Evolutionary conservation across 2,329 filamentous ascomycete species (phyloP).

Genomic region (Penicillium frequentans): DNA sequence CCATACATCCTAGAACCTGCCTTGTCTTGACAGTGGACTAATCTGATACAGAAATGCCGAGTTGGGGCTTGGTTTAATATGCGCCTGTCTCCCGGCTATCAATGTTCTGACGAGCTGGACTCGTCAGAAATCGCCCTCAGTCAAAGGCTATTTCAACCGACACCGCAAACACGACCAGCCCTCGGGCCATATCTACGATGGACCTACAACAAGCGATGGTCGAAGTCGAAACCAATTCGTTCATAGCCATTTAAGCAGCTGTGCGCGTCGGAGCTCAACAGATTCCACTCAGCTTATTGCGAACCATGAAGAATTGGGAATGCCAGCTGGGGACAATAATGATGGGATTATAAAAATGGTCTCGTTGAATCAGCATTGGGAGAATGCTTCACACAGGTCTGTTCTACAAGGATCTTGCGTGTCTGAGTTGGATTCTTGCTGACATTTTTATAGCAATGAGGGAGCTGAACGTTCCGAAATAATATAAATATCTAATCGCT

Average conservation of each 20-base stretch:
- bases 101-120: slow-evolving; percentile 4
- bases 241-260: slow-evolving; percentile 9
- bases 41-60: slow-evolving; percentile 8
- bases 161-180: neutral
- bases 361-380: slow-evolving; percentile 13
- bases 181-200: slow-evolving; percentile 2
- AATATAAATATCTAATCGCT: neutral
- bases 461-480: slow-evolving; percentile 2
- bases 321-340: slow-evolving; percentile 3
- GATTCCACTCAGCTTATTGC: slow-evolving; percentile 7
- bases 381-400: slow-evolving; percentile 7
- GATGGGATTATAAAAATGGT: slow-evolving; percentile 14
- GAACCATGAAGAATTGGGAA: slow-evolving; percentile 1
- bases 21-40: neutral
- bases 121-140: neutral
- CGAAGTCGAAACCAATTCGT: slow-evolving; percentile 1
- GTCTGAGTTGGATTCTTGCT: neutral
- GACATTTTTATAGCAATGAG: neutral
- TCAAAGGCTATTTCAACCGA: slow-evolving; percentile 1
- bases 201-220: neutral
- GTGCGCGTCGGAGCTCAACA: slow-evolving; percentile 10
- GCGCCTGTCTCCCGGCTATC: slow-evolving; percentile 9
- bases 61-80: slow-evolving; percentile 8
- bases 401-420: neutral
- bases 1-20: neutral